phyloP scores from a whole-genome alignment of 768 basidiomycete species.

The Termitomyces heimii region DNA sequence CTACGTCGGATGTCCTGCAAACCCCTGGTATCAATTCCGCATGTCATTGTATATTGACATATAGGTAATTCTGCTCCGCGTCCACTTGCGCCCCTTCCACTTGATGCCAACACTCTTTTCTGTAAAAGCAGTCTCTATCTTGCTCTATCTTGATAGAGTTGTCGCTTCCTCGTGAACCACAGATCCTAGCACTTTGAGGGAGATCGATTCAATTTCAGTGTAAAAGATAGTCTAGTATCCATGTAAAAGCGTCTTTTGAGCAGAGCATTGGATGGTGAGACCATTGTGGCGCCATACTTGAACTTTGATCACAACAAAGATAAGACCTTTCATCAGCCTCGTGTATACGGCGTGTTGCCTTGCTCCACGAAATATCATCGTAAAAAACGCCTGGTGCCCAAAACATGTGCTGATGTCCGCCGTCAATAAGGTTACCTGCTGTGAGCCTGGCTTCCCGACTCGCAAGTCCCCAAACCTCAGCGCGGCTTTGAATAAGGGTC shows the following conservation, averaged over 20 bases:
- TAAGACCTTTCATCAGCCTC: conserved; percentile 10
- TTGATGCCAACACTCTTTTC: background rate
- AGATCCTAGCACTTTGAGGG: background rate
- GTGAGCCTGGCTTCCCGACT: conserved; percentile 6
- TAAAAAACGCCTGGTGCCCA: conserved; percentile 3
- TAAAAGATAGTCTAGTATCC: background rate
- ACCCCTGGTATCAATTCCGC: background rate
- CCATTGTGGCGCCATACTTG: conserved; percentile 6
- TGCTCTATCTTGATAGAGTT: too few species aligned
- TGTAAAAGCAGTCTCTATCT: background rate
- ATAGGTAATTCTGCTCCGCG: background rate
- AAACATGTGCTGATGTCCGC: conserved; percentile 4
- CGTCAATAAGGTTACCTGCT: background rate
- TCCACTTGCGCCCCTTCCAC: background rate
- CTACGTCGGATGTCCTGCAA: background rate
- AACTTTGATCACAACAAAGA: conserved; percentile 4
- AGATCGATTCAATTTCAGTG: background rate
- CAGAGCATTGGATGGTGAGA: too few species aligned
- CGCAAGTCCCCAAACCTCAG: conserved; percentile 1
- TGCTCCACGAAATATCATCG: background rate
- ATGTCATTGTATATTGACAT: background rate
- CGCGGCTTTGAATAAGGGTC: background rate
- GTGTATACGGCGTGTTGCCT: conserved; percentile 2
- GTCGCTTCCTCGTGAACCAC: background rate
- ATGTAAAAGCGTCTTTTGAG: background rate